Base-by-base conservation (phyloP, 2,329 filamentous ascomycete genomes). In the Cryphonectria nitschkei region DNA sequence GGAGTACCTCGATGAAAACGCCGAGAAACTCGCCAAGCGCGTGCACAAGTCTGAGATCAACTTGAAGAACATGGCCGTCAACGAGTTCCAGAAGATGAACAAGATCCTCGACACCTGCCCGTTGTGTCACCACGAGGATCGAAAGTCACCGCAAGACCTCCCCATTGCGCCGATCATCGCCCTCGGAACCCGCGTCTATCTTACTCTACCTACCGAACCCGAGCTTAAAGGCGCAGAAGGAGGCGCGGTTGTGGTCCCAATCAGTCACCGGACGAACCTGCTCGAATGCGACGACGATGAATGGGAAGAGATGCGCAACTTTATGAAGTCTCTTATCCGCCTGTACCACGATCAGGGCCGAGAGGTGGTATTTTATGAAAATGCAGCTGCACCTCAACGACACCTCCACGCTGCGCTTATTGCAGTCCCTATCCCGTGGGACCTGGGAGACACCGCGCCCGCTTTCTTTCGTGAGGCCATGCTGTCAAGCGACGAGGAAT, bases 251-350 rank as follows among this genome's bases (percentile, higher is more conserved):
- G 96, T 99, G 73, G 94, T 95, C 3, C 96, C 96, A 7, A 89
- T 96, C 32, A 89, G 94, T 75, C 96, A 99, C 79, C 91, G 91
- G 67, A 90, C 86, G 34, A 99, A 98, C 79, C 88, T 99, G 0
- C 84, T 99, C n/a, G 95, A 98, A 80, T 99, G 96, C 80, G 95
- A 98, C 80, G 95, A 99, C 78, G 96, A 99, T 78, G 72, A 99
- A 80, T 99, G 97, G 97, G 96, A 99, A 79, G 96, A 99, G 81
- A 91, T 99, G 7, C 92, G 96, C 75, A 99, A 99, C 80, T 99
- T 99, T 79, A 98, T 98, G 95, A 99, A 99, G 83, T 92, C 90
- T 71, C 86, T 99, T 29, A 98, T 92, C 5, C 90, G 95, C 61
- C 92, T 98, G 89, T 99, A 98, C 81, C 94, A 97, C 82, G 92